Evolutionary conservation across 1,284 basidiomycete genomes (phyloP), one percentile per base, ranked within the genome.

Genomic region (Cystobasidium sp.): DNA sequence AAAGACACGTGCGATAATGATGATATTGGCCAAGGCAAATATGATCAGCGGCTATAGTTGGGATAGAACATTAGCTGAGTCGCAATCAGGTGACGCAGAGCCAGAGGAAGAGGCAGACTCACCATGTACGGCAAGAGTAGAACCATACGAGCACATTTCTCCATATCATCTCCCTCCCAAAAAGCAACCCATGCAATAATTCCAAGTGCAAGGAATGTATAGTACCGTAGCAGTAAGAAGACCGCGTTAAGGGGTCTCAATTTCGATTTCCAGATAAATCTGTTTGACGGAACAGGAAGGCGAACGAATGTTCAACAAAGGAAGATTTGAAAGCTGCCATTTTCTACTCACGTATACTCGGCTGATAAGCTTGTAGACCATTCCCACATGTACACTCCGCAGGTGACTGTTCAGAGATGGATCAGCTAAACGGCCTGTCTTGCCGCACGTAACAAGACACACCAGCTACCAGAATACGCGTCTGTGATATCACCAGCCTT

Each of bases 131-230:
- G 55, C 18, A 56, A 22, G 14, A 56, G 24, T 37, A 56, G 24
- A 14, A 56, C 55, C 18, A 56, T 18, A n/a, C 24, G 18, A n/a
- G 14, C 14, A 22, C 55, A 56, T 37, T 56, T n/a, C 16, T 31
- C 24, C 18, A 56, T 14, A 22, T 56, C 31, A 14, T 31, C 31
- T 31, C 55, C 55, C 31, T 56, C 18, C 16, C 24, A 56, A 22
- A 18, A 56, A 14, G 55, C 55, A 22, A 56, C 55, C 55, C 55
- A 56, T n/a, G 55, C 24, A 37, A 56, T 56, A 37, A 56, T 14
- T 14, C 55, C 55, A 3, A 56, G 24, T 18, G 55, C 24, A 37
- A 56, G 12, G 55, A 56, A 18, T 14, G 55, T 56, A 22, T 56
- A 56, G 24, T 56, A 56, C 55, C 55, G 55, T 22, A 56, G 55